Evolutionary conservation across 1,139 yeast species (phyloP).

Genomic region (Pichia sp.): DNA sequence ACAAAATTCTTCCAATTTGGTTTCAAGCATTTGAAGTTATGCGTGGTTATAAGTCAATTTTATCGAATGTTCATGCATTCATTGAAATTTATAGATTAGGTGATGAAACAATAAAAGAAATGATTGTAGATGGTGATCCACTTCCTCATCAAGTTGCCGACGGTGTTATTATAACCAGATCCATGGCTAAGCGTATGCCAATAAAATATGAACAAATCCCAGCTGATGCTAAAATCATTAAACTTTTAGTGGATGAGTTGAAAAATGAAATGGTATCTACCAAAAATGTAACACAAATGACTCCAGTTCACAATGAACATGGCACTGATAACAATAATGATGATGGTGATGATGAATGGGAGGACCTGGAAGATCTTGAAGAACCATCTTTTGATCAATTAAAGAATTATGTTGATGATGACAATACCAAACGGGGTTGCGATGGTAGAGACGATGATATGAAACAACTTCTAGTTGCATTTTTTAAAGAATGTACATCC

Average conservation of each 20-base stretch:
- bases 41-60: slow-evolving; percentile 70
- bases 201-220: slow-evolving; percentile 58
- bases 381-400: slow-evolving; percentile 56
- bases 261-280: slow-evolving; percentile 48
- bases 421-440: slow-evolving; percentile 20
- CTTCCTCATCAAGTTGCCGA: slow-evolving; percentile 48
- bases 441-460: slow-evolving; percentile 32
- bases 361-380: slow-evolving; percentile 65
- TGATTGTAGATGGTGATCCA: slow-evolving; percentile 72
- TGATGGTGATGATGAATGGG: slow-evolving; percentile 60
- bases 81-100: slow-evolving; percentile 54
- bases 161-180: slow-evolving; percentile 70
- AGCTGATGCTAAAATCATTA: slow-evolving; percentile 67
- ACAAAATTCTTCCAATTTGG: slow-evolving; percentile 66
- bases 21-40: slow-evolving; percentile 73
- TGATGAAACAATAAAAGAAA: slow-evolving; percentile 45
- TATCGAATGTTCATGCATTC: slow-evolving; percentile 66
- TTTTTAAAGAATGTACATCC: slow-evolving; percentile 59
- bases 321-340: slow-evolving; percentile 32
- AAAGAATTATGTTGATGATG: slow-evolving; percentile 42
- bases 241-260: slow-evolving; percentile 64
- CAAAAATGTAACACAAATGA: slow-evolving; percentile 28
- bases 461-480: slow-evolving; percentile 43
- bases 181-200: slow-evolving; percentile 69
- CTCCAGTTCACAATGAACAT: background rate